A percentile compares a stretch with the other conserved stretches of the same genome.
Evolutionary conservation across 805 yeast genomes (phyloP).

Genomic region (Zygoascus tannicola): DNA sequence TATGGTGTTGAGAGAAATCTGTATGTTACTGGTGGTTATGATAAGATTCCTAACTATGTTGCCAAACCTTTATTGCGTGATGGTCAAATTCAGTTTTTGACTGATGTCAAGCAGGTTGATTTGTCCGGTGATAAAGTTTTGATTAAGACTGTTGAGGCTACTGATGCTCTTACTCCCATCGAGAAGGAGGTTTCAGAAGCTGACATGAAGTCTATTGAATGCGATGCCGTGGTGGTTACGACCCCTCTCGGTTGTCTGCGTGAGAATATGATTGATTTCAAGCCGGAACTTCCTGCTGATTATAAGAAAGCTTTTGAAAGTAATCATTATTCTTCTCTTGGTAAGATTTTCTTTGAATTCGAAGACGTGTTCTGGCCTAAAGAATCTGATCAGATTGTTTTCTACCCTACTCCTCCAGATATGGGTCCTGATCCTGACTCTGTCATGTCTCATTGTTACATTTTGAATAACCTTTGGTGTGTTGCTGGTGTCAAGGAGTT

Average conservation of each 20-base stretch:
- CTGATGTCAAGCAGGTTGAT: slow-evolving; percentile 12
- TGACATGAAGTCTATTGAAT: slow-evolving; percentile 10
- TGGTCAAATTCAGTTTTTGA: slow-evolving; percentile 13
- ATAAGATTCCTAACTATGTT: slow-evolving; percentile 14
- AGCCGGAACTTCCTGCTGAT: slow-evolving; percentile 18
- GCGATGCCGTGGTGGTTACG: slow-evolving; percentile 24
- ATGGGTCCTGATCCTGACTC: slow-evolving; percentile 9
- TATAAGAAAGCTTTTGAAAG: slow-evolving; percentile 14
- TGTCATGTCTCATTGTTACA: slow-evolving; percentile 14
- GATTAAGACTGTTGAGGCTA: slow-evolving; percentile 3
- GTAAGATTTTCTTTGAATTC: slow-evolving; percentile 25
- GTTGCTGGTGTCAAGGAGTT: slow-evolving; percentile 19
- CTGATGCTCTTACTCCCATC: too few relatives aligned
- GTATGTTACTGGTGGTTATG: slow-evolving; percentile 19
- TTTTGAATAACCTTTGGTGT: slow-evolving; percentile 17
- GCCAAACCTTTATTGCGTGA: slow-evolving; percentile 15
- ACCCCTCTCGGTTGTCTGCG: slow-evolving; percentile 26
- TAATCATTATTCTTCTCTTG: slow-evolving; percentile 22
- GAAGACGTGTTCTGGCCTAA: slow-evolving; percentile 24
- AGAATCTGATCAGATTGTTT: slow-evolving; percentile 21
- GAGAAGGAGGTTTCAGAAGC: too few relatives aligned
- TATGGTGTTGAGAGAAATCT: slow-evolving; percentile 16
- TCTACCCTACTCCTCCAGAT: slow-evolving; percentile 10
- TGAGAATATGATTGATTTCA: slow-evolving; percentile 15
- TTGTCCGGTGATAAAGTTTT: slow-evolving; percentile 6